Evolutionary conservation across 2,329 filamentous ascomycete species (phyloP).

Genomic region (Fusarium staphyleae): DNA sequence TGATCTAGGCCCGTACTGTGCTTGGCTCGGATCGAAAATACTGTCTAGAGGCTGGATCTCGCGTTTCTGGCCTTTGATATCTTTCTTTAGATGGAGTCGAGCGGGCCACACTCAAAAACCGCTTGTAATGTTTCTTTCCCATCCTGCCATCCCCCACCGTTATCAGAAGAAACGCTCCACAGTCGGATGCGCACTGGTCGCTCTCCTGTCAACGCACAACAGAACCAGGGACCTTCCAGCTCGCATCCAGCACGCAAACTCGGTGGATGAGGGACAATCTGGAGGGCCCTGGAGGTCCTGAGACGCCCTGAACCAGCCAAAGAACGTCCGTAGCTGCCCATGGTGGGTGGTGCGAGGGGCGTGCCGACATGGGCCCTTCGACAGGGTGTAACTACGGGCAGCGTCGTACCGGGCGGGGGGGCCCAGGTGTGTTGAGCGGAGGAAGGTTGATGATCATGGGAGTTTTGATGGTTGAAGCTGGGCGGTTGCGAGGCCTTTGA

Average conservation of each 20-base stretch:
- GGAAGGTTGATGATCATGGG: conserved; percentile 43
- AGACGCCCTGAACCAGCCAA: conserved; percentile 14
- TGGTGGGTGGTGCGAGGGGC: conserved; percentile 40
- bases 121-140: conserved; percentile 25
- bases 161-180: conserved; percentile 27
- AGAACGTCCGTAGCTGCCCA: conserved; percentile 28
- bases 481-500: conserved; percentile 25
- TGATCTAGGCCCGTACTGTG: conserved; percentile 24
- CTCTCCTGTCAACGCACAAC: conserved; percentile 40
- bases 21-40: conserved; percentile 23
- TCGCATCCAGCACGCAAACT: conserved; percentile 28
- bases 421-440: conserved; percentile 32
- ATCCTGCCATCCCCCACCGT: conserved; percentile 7
- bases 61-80: conserved; percentile 14
- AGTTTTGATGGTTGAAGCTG: conserved; percentile 28
- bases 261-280: conserved; percentile 37
- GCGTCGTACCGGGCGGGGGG: conserved; percentile 43
- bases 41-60: conserved; percentile 19
- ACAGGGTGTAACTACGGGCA: conserved; percentile 45
- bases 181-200: conserved; percentile 41
- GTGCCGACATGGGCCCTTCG: conserved; percentile 35
- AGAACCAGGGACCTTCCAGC: conserved; percentile 37
- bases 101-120: conserved; percentile 5
- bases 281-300: conserved; percentile 21
- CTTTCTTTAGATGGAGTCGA: conserved; percentile 11